These are phyloP conservation scores for Fusarium sp. DNA, from an alignment of 2,329 filamentous ascomycete genomes.

Conservation along the genomic window DNA sequence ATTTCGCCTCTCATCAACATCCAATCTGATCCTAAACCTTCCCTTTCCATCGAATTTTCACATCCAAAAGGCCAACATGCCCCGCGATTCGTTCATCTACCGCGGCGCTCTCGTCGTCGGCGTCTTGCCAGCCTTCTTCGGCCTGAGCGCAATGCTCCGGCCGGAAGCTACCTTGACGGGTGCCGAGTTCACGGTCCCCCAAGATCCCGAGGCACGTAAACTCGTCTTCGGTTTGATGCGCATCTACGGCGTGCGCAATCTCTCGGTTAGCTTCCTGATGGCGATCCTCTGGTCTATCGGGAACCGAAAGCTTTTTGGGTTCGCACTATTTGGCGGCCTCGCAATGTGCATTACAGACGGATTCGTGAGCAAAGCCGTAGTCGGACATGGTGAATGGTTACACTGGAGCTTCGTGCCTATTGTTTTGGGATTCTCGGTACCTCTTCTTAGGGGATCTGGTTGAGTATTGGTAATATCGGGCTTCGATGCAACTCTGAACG, in stretches of 20 bases:
- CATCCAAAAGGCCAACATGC: too few species aligned
- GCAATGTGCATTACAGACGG: conserved; percentile 34
- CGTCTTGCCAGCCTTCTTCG: conserved; percentile 34
- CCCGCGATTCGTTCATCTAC: conserved; percentile 6
- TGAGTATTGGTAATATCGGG: background rate
- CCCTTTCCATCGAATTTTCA: too few species aligned
- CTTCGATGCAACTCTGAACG: too few species aligned
- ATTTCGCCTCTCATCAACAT: too few species aligned
- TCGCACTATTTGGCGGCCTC: conserved; percentile 11
- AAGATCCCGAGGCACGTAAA: conserved; percentile 27
- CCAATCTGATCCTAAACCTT: too few species aligned
- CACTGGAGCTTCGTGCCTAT: conserved; percentile 41
- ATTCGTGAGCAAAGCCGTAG: conserved; percentile 26
- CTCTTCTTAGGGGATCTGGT: conserved; percentile 13
- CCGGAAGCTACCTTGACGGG: conserved; percentile 28
- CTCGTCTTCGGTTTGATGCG: conserved; percentile 20
- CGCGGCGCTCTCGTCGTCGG: conserved; percentile 29
- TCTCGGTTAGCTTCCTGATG: conserved; percentile 39
- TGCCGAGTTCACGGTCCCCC: conserved; percentile 33
- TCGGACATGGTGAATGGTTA: conserved; percentile 41
- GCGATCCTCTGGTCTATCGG: conserved; percentile 31
- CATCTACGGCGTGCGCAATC: conserved; percentile 36
- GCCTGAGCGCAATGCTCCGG: conserved; percentile 28
- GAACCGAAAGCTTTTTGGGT: conserved; percentile 18
- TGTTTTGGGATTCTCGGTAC: conserved; percentile 1